Evolutionary conservation across 805 yeast species (phyloP).

Genomic region (Scheffersomyces coipomensis): DNA sequence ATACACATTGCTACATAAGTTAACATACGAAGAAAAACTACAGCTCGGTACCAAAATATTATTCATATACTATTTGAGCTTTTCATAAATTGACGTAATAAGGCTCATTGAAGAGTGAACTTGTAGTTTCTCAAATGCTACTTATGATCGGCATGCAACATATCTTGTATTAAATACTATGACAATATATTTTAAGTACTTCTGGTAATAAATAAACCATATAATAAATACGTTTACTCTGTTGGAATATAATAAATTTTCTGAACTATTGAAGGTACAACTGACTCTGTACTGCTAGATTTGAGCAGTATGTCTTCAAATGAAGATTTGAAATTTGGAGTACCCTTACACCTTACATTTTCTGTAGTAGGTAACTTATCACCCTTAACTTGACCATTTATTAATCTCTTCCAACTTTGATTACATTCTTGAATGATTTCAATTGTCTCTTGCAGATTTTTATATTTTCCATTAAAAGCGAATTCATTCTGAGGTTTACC

Average conservation of each 20-base stretch:
- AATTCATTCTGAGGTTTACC: constrained; percentile 96
- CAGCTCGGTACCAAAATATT: no score
- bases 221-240: no score
- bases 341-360: constrained; percentile 34
- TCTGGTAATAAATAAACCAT: no score
- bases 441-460: constrained; percentile 81
- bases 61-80: no score
- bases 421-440: constrained; percentile 79
- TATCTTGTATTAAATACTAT: no score
- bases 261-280: constrained; percentile 40
- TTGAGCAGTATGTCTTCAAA: constrained; percentile 15
- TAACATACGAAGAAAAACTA: no score
- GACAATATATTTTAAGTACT: no score
- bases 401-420: constrained; percentile 79
- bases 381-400: constrained; percentile 53
- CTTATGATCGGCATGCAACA: no score
- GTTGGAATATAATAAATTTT: constrained; percentile 25
- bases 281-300: constrained; percentile 21
- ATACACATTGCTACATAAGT: no score
- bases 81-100: no score
- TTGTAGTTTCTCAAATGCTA: no score
- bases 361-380: constrained; percentile 29
- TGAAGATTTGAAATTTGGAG: constrained; percentile 23
- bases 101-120: no score
- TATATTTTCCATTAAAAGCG: constrained; percentile 94